A percentile compares a stretch with the other conserved stretches of the same genome.
These are phyloP conservation scores for Domatiomyces globalis DNA, from an alignment of 2,329 filamentous ascomycete species.

Conservation along the genomic window DNA sequence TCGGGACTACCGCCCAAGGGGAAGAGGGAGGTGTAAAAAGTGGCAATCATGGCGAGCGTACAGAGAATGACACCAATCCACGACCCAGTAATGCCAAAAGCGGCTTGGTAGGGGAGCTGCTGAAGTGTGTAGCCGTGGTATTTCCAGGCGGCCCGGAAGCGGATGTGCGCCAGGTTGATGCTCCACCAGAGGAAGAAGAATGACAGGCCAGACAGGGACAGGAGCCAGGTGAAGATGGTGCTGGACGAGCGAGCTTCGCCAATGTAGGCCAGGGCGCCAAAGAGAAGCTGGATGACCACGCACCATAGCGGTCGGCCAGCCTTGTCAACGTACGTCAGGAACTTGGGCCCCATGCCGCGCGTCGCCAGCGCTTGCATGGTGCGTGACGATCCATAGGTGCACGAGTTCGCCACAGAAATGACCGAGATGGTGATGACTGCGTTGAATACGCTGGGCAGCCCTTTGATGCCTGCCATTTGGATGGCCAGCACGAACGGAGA, in stretches of 20 bases:
- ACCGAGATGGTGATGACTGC: conserved; percentile 82
- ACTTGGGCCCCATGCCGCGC: conserved; percentile 63
- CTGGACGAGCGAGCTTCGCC: conserved; percentile 38
- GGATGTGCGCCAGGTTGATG: conserved; percentile 51
- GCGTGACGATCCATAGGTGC: conserved; percentile 80
- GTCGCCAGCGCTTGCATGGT: conserved; percentile 81
- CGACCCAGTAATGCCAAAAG: conserved; percentile 64
- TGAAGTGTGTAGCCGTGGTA: conserved; percentile 51
- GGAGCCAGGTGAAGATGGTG: conserved; percentile 64
- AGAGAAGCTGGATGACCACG: conserved; percentile 49
- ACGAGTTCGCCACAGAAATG: conserved; percentile 78
- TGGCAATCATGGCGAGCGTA: conserved; percentile 58
- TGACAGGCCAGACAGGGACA: conserved; percentile 58
- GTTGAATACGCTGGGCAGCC: conserved; percentile 81
- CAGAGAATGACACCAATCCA: conserved; percentile 71
- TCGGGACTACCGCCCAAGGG: conserved; percentile 42
- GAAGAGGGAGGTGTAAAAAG: conserved; percentile 79
- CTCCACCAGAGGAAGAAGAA: conserved; percentile 58
- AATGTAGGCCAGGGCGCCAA: conserved; percentile 67
- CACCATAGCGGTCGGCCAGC: conserved; percentile 65
- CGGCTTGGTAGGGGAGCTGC: conserved; percentile 68
- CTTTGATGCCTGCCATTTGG: conserved; percentile 63
- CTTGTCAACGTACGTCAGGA: conserved; percentile 68
- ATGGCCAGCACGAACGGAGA: conserved; percentile 94
- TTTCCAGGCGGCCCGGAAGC: conserved; percentile 72